phyloP scores from a whole-genome alignment of 148 eudicot species.

The Nepenthes gracilis region DNA sequence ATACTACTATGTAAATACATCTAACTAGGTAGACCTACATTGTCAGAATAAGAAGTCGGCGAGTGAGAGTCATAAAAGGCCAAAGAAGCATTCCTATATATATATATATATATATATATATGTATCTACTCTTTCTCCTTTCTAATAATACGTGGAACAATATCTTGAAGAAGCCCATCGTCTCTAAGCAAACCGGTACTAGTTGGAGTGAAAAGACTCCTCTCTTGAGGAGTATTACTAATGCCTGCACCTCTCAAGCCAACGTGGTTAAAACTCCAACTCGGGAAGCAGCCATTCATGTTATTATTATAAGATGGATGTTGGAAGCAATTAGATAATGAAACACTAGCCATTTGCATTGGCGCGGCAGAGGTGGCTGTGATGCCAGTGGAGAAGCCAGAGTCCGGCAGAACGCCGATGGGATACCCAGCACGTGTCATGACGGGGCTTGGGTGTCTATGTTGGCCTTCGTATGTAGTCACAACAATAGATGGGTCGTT shows the following conservation, averaged over 20 bases:
- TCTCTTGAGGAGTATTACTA: not conserved
- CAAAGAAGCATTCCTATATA: not conserved
- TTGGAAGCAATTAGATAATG: not conserved
- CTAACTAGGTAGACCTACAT: no score
- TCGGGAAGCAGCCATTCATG: not conserved
- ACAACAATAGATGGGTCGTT: conserved; percentile 61
- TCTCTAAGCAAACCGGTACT: conserved; percentile 4
- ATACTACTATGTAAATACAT: no score
- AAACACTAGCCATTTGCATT: no score
- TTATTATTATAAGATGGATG: not conserved
- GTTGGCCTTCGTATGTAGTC: conserved; percentile 89
- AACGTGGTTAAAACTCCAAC: not conserved
- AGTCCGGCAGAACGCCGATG: not conserved
- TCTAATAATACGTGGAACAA: conserved; percentile 15
- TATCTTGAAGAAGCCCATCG: conserved; percentile 43
- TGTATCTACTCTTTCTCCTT: conserved; percentile 2
- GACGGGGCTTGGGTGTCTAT: conserved; percentile 62
- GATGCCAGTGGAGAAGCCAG: not conserved
- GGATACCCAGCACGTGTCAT: conserved; percentile 21
- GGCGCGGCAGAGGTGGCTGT: no score
- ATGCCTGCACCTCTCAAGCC: not conserved
- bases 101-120: not conserved
- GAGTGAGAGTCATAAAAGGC: no score
- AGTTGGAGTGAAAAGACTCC: not conserved
- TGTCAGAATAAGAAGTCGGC: no score